Percentiles rank a stretch among this genome's conserved stretches.
phyloP scores from a whole-genome alignment of 495 filamentous ascomycete species.

The Talaromyces ruber region DNA sequence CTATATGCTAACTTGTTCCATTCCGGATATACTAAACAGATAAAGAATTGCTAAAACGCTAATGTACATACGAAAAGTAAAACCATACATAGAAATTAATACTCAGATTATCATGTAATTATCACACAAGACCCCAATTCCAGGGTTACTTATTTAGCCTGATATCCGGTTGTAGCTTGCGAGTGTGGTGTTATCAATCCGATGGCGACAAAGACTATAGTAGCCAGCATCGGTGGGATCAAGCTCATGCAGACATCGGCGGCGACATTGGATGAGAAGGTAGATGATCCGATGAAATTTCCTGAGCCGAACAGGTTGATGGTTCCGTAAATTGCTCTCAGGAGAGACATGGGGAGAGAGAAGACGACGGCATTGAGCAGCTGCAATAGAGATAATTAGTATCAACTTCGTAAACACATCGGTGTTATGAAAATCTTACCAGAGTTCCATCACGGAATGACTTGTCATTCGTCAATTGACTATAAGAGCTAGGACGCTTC shows the following conservation, averaged over 20 bases:
- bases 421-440: slow-evolving; percentile 5
- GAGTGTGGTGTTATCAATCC: slow-evolving; percentile 13
- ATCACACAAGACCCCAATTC: too few relatives aligned
- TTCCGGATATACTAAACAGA: background rate
- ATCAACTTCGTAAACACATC: background rate
- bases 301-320: slow-evolving; percentile 15
- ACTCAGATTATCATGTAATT: background rate
- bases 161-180: background rate
- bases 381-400: background rate
- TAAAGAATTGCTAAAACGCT: background rate
- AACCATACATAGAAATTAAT: background rate
- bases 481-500: slow-evolving; percentile 6
- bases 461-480: background rate
- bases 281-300: slow-evolving; percentile 1
- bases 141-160: background rate
- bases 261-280: slow-evolving; percentile 16
- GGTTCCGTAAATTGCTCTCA: slow-evolving; percentile 18
- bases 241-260: slow-evolving; percentile 19
- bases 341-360: slow-evolving; percentile 18
- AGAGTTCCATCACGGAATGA: slow-evolving; percentile 11
- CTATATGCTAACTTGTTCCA: background rate
- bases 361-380: slow-evolving; percentile 19
- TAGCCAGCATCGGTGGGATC: slow-evolving; percentile 22
- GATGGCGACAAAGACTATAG: slow-evolving; percentile 14
- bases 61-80: background rate